Conservation (phyloP, 148 eudicot species). For the Mesembryanthemum crystallinum region DNA sequence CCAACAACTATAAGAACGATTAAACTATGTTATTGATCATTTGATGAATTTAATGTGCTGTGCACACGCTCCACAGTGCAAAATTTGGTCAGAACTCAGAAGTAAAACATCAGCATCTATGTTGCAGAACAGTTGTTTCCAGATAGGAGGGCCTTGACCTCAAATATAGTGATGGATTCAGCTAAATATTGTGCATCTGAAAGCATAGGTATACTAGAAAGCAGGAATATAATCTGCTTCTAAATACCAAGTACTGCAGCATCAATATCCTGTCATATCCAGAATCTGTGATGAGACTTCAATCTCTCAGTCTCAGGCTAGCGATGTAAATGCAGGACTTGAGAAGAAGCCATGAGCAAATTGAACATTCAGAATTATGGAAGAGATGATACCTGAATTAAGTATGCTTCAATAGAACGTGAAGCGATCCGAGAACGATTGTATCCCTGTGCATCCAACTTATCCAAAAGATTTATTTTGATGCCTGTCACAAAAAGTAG, state of each 20-base stretch:
- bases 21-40: not conserved
- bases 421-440: slow-evolving; percentile 79
- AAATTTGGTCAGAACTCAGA: not conserved
- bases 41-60: not conserved
- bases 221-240: too few relatives aligned
- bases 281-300: not conserved
- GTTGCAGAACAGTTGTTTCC: not conserved
- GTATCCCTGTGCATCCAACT: slow-evolving; percentile 65
- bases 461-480: slow-evolving; percentile 74
- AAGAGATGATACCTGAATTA: slow-evolving; percentile 66
- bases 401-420: slow-evolving; percentile 88
- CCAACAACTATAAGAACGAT: not conserved
- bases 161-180: not conserved
- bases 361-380: not conserved
- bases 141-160: not conserved
- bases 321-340: not conserved
- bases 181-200: too few relatives aligned
- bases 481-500: slow-evolving; percentile 47
- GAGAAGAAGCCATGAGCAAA: not conserved
- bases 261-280: not conserved
- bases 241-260: too few relatives aligned
- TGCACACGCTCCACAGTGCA: not conserved
- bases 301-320: not conserved
- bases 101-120: not conserved
- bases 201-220: not conserved